phyloP scores from a whole-genome alignment of 371 early-diverging fungal genomes.

The Lichtheimia hyalospora region DNA sequence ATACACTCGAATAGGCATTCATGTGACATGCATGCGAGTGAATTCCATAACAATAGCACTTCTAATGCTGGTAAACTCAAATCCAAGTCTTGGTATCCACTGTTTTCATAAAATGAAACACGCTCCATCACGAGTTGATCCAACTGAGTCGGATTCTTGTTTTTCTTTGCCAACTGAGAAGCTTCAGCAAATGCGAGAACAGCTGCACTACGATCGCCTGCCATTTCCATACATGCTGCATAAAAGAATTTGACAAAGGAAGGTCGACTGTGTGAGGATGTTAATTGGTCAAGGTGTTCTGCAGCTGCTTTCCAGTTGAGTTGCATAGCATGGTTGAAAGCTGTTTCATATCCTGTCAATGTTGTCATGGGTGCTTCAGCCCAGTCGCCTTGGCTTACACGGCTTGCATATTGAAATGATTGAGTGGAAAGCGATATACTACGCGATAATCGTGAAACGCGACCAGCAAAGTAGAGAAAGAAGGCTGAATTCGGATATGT shows the following conservation, averaged over 20 bases:
- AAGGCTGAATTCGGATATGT: conserved; percentile 54
- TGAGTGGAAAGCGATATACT: conserved; percentile 35
- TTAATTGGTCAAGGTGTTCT: conserved; percentile 29
- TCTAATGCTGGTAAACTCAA: conserved; percentile 57
- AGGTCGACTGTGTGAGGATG: conserved; percentile 44
- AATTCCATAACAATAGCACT: conserved; percentile 60
- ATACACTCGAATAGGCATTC: conserved; percentile 39
- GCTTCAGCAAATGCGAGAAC: conserved; percentile 51
- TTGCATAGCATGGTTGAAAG: conserved; percentile 49
- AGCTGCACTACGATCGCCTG: conserved; percentile 50
- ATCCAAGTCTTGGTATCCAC: conserved; percentile 58
- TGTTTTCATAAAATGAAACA: conserved; percentile 52
- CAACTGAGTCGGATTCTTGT: conserved; percentile 27
- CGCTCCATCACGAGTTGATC: conserved; percentile 57
- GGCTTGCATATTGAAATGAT: conserved; percentile 39
- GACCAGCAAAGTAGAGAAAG: conserved; percentile 60
- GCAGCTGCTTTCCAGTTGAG: conserved; percentile 51
- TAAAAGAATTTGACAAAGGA: conserved; percentile 50
- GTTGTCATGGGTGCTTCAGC: conserved; percentile 31
- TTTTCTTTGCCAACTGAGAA: conserved; percentile 29
- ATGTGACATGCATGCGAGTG: conserved; percentile 53
- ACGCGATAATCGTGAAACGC: conserved; percentile 41
- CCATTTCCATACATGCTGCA: conserved; percentile 50
- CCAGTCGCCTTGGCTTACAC: conserved; percentile 41
- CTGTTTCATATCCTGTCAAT: conserved; percentile 55